phyloP scores from a whole-genome alignment of 495 filamentous ascomycete genomes.

The Aspergillus egyptiacus region DNA sequence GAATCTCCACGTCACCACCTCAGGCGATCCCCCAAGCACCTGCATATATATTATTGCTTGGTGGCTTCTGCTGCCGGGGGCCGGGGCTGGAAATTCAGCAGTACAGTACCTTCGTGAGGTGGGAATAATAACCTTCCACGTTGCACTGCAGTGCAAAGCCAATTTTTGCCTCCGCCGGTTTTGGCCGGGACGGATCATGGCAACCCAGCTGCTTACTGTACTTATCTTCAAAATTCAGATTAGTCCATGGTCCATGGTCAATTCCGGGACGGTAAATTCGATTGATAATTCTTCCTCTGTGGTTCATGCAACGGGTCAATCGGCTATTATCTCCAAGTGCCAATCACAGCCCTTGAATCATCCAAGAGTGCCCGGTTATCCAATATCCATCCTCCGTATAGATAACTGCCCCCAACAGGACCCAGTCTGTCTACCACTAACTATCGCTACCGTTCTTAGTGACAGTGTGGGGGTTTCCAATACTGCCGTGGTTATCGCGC shows the following conservation, averaged over 20 bases:
- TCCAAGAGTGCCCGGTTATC: neutral
- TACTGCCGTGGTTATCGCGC: slow-evolving; percentile 3
- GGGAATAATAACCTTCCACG: too few relatives aligned
- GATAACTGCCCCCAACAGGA: neutral
- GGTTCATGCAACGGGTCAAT: neutral
- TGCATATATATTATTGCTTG: slow-evolving; percentile 1
- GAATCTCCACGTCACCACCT: neutral
- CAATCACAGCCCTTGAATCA: neutral
- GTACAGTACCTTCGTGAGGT: too few relatives aligned
- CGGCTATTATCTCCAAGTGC: neutral
- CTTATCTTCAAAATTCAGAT: too few relatives aligned
- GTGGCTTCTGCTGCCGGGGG: neutral
- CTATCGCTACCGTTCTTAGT: neutral
- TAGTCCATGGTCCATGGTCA: too few relatives aligned
- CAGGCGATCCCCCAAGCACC: neutral
- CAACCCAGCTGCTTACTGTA: too few relatives aligned
- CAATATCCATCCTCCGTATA: too few relatives aligned
- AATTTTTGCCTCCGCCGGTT: slow-evolving; percentile 10
- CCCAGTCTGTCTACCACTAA: neutral
- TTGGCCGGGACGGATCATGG: slow-evolving; percentile 9
- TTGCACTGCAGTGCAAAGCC: neutral
- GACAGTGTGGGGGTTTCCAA: slow-evolving; percentile 10
- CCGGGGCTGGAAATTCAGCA: too few relatives aligned
- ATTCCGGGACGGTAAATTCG: too few relatives aligned
- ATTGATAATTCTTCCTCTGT: too few relatives aligned